These are phyloP conservation scores for Camellia lanceoleosa DNA, from an alignment of 148 eudicot species.

Conservation along the genomic window DNA sequence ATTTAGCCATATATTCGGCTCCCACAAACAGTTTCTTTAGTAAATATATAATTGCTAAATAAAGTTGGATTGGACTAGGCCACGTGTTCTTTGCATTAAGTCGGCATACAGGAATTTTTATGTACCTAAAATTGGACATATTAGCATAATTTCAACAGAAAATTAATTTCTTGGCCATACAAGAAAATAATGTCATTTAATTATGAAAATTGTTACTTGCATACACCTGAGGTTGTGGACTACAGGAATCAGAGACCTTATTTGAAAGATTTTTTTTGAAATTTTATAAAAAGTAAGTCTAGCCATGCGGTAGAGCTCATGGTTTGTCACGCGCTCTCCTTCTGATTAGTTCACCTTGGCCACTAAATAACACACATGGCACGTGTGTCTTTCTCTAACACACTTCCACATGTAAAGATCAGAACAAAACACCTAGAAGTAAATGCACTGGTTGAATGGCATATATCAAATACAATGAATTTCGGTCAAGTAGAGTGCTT, in stretches of 20 bases:
- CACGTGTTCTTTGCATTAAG: too few species aligned
- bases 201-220: background rate
- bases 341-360: background rate
- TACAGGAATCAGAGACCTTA: background rate
- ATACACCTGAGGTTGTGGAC: background rate
- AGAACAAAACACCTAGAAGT: background rate
- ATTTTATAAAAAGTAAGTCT: background rate
- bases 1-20: too few species aligned
- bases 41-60: background rate
- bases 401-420: background rate
- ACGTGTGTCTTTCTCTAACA: background rate
- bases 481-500: background rate
- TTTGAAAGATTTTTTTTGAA: background rate
- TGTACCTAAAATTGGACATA: background rate
- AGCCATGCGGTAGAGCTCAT: background rate
- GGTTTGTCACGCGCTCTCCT: background rate
- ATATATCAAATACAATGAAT: background rate
- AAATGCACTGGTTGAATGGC: background rate
- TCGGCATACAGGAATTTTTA: too few species aligned
- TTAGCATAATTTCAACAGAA: background rate
- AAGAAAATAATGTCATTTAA: background rate
- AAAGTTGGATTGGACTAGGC: background rate
- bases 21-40: background rate
- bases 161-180: background rate
- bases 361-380: background rate